These are phyloP conservation scores for Colletotrichum chlorophyti DNA, from an alignment of 2,329 filamentous ascomycete species.

Conservation along the genomic window DNA sequence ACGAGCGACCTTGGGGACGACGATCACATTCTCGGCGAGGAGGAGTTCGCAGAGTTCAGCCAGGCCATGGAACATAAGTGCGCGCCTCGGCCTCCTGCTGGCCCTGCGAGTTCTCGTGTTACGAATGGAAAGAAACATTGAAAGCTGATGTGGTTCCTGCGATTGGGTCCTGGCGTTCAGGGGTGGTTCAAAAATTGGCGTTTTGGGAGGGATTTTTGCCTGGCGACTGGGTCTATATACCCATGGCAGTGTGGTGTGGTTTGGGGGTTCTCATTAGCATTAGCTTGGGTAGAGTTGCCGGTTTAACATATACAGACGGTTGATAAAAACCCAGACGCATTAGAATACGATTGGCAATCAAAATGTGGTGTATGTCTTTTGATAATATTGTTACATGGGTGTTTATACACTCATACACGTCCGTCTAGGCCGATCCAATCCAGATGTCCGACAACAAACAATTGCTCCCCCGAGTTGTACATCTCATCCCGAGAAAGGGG, in stretches of 20 bases:
- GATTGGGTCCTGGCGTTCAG: too few relatives aligned
- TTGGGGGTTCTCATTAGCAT: neutral
- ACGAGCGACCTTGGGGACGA: conserved; percentile 87
- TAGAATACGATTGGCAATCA: neutral
- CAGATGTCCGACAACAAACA: conserved; percentile 24
- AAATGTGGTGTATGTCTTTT: conserved; percentile 31
- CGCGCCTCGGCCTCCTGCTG: conserved; percentile 17
- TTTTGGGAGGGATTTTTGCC: conserved; percentile 6
- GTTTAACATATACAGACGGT: neutral
- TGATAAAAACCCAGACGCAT: neutral
- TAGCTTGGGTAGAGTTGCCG: neutral
- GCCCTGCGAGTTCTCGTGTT: conserved; percentile 22
- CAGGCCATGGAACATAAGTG: conserved; percentile 33
- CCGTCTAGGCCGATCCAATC: conserved; percentile 26
- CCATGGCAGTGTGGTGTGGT: neutral
- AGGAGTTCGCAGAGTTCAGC: conserved; percentile 67
- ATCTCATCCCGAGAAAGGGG: conserved; percentile 5
- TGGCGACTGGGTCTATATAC: neutral
- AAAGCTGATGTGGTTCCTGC: neutral
- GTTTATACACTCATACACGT: conserved; percentile 37
- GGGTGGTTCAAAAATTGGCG: conserved; percentile 7
- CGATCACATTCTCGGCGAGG: conserved; percentile 77
- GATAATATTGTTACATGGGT: conserved; percentile 40
- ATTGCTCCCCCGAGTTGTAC: conserved; percentile 6
- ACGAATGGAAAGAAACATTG: conserved; percentile 24